phyloP scores from a whole-genome alignment of 768 basidiomycete species.

The Pleurotus tuber-regium region DNA sequence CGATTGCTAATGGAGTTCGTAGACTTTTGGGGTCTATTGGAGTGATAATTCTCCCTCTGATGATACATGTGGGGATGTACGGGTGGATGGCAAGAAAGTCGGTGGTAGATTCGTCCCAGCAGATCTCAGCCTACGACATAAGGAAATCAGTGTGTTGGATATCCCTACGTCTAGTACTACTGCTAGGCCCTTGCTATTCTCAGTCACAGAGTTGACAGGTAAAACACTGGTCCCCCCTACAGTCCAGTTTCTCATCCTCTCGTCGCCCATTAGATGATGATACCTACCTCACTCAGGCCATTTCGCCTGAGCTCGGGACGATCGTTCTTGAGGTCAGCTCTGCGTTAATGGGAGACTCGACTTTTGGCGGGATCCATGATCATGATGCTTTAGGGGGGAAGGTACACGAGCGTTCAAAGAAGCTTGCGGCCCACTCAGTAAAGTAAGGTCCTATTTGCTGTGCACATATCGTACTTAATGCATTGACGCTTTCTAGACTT shows the following conservation, averaged over 20 bases:
- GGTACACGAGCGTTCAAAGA: conserved; percentile 19
- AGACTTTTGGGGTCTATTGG: not conserved
- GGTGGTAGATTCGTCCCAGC: not conserved
- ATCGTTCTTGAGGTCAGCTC: not conserved
- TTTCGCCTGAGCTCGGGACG: not conserved
- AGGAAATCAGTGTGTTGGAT: no score
- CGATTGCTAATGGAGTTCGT: not conserved
- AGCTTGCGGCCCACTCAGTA: conserved; percentile 13
- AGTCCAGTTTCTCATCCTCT: no score
- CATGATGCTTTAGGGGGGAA: not conserved
- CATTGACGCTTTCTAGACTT: conserved; percentile 11
- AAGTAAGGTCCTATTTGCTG: conserved; percentile 12
- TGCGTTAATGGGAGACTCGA: no score
- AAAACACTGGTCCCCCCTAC: no score
- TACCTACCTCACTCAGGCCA: not conserved
- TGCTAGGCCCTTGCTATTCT: not conserved
- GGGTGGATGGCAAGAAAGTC: not conserved
- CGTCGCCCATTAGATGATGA: not conserved
- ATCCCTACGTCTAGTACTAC: not conserved
- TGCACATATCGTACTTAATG: not conserved
- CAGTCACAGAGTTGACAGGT: not conserved
- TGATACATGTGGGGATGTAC: not conserved
- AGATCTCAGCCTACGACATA: no score
- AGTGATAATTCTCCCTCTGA: not conserved
- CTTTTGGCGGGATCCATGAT: no score